Base-by-base conservation (phyloP, 805 yeast genomes). In the Hanseniaspora guilliermondii region DNA sequence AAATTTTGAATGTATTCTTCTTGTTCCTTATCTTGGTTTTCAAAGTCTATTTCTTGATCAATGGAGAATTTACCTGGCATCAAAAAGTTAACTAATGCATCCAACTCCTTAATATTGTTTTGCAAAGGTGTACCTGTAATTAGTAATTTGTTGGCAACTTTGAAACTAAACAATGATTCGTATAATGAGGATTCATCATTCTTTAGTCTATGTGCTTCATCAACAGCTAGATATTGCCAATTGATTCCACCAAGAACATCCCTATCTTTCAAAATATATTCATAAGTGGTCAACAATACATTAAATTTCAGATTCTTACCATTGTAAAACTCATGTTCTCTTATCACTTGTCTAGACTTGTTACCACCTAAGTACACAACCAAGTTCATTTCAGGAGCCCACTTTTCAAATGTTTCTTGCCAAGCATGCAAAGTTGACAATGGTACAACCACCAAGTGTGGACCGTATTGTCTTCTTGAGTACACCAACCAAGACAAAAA, bases 111-210 rank as follows among this genome's bases (percentile, higher is more conserved):
- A 61, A 93, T 83, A 66, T 93, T 93, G 64, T 93, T 93, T 67
- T 93, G 99, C 59, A 93, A 75, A 7, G 99, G 99, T 1, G 99
- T 93, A 72, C 99, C 99, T 3, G 99, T 93, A 62, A 93, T 93
- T 59, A 93, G 75, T 57, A 93, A 71, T 60, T 97, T 74, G 68
- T 93, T 93, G 2, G 82, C 76, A 11, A 84, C 93, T 61, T 82
- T 85, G 72, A 93, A 87, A 59, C 83, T 85, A 61, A 75, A 77
- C 56, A 93, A 74, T 2, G 95, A 83, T 64, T 91, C 97, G 66
- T 93, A 93, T 40, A 93, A 71, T 0, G 97, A 89, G 30, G 93
- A 82, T 66, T 89, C 97, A 0, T 96, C 86, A 65, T 93, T 93
- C 62, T 93, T 93, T 65, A 93, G 75, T 64, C 98, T 77, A 70